phyloP scores from a whole-genome alignment of 2,329 filamentous ascomycete species.

The Penicillium sp. region DNA sequence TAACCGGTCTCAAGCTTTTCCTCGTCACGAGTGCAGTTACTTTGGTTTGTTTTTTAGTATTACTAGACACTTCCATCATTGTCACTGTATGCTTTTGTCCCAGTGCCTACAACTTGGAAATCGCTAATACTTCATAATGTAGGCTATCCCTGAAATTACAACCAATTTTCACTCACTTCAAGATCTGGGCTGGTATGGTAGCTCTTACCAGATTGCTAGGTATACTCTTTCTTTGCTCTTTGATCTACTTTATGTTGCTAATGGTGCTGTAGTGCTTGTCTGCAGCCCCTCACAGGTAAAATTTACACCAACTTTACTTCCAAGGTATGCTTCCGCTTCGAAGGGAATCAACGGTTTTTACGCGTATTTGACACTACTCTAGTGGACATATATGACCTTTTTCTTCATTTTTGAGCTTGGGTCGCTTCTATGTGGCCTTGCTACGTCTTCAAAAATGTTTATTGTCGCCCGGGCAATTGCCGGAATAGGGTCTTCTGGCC shows the following conservation, averaged over 20 bases:
- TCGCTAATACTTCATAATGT: background rate
- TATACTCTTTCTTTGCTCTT: conserved; percentile 5
- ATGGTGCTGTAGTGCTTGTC: conserved; percentile 44
- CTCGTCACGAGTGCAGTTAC: conserved; percentile 14
- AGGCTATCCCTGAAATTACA: conserved; percentile 46
- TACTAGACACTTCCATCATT: conserved; percentile 23
- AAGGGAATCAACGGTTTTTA: background rate
- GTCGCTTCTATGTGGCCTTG: conserved; percentile 32
- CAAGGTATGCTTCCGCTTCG: conserved; percentile 29
- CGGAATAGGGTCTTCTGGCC: conserved; percentile 31
- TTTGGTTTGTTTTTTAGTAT: conserved; percentile 18
- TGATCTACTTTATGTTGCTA: conserved; percentile 16
- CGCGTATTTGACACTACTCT: background rate
- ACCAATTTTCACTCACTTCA: conserved; percentile 39
- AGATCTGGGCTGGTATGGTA: conserved; percentile 45
- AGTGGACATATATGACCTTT: conserved; percentile 32
- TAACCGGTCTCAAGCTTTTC: conserved; percentile 17
- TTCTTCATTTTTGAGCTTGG: conserved; percentile 35
- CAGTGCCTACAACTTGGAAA: background rate
- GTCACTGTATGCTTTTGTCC: conserved; percentile 15
- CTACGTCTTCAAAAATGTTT: conserved; percentile 34
- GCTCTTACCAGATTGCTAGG: conserved; percentile 45
- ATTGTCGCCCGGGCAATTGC: conserved; percentile 35
- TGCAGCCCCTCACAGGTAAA: conserved; percentile 59
- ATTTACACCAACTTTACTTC: conserved; percentile 51